Evolutionary conservation across 352 stramenopile genomes (phyloP), one percentile per base, ranked within the genome.

Genomic region (Plasmopara viticola): DNA sequence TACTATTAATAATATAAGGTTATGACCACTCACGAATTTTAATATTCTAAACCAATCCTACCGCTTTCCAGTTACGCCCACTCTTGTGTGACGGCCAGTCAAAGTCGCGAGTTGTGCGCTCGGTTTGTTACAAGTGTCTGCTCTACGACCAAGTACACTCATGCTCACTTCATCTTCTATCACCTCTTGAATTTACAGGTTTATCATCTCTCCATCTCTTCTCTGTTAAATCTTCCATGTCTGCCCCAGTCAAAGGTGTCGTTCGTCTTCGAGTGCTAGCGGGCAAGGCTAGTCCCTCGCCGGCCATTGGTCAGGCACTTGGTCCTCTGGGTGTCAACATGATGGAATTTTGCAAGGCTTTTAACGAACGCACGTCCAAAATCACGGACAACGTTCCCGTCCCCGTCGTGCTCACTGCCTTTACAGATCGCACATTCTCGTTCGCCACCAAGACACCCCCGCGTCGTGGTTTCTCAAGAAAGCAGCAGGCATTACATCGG

Each of bases 341-440:
- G 97, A 98, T 98, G 74, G 94, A 99, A 72, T 99, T 99, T 74
- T 98, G 95, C 85, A 98, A 98, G 78, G 86, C 95, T 50, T 99
- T 99, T 70, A 99, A 99, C 68, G 96, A 98, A 14, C 83, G 83
- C 56, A 98, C 96, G 37, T 76, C 78, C 67, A 80, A 90, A 37
- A 78, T 97, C 37, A 90, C 90, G 53, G 86, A 95, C 28, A 93
- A 97, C 53, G 95, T 87, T 29, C 94, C 95, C 18, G 78, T 98
- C 14, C 84, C 87, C 6, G 95, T 99, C 4, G 72, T 90, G 64
- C 76, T 98, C 53, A 93, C 82, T 28, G 96, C 96, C 15, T 97
- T 87, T 60, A 79, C 68, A 18, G 95, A 99, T 76, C 80, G 96
- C 50, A 97, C 88, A 44, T 99, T 98, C 71, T 95, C 90, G 47